Evolutionary conservation across 768 basidiomycete genomes (phyloP), one percentile per base, ranked within the genome.

Genomic region (Naganishia randhawae): DNA sequence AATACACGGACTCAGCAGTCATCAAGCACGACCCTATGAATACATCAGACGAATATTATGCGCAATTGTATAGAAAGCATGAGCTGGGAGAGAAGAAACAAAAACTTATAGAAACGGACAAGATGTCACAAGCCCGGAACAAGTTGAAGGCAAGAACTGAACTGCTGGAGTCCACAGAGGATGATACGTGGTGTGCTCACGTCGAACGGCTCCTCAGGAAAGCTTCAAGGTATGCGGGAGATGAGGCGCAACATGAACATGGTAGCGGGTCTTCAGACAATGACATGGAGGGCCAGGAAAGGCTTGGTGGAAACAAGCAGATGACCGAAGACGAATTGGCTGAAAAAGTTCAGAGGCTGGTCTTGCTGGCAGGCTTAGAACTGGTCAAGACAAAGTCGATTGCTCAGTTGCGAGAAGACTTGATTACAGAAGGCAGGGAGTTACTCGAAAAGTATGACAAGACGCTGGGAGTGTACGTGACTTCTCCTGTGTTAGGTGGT

Each of bases 371-470:
- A 14, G 67, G 67, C 22, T 48, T 50, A 31, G 39, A 50, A 27
- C 57, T 68, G 5, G 35, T 68, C 7, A 29, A 41, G 27, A 25
- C 27, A 7, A 55, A 48, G 17, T 51, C 57, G 19, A 50, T 53
- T 4, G 55, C 29, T n/a, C 55, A 57, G 19, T 32, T 68, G 57
- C 62, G 51, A 41, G 42, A 57, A 11, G 61, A 62, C n/a, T 57
- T 68, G 48, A 51, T 68, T n/a, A 17, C 42, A 22, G 67, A 68
- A 19, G 67, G 67, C 16, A 68, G 51, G 29, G 67, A 68, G 33
- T 35, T 68, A 33, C 39, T 62, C 17, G 61, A 55, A 50, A 62
- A 57, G 50, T 68, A 68, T 42, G 50, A 68, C 32, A 39, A 35
- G 39, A 41, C 57, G 6, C 22, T 68, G 22, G 37, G 50, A 35